phyloP scores from a whole-genome alignment of 768 basidiomycete species.

The Leccinum rimulosum region DNA sequence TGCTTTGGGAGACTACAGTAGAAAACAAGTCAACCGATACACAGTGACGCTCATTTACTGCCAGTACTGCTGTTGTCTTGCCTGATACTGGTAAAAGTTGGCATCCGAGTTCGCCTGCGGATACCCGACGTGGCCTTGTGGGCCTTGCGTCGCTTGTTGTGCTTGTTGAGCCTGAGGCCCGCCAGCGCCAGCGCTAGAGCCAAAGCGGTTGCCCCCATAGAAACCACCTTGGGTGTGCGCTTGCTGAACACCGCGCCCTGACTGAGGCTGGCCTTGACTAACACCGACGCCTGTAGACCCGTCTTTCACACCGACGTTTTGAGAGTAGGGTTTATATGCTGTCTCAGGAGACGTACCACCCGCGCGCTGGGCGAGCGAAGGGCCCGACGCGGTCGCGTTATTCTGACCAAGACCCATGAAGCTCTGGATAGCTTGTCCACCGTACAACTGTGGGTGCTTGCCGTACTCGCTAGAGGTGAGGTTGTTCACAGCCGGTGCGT shows the following conservation, averaged over 20 bases:
- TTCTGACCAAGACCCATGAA: conserved; percentile 64
- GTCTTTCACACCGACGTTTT: conserved; percentile 54
- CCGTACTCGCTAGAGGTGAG: conserved; percentile 42
- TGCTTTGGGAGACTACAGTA: conserved; percentile 2
- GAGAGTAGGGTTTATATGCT: conserved; percentile 72
- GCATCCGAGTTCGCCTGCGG: conserved; percentile 57
- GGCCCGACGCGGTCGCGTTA: conserved; percentile 42
- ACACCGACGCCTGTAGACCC: conserved; percentile 47
- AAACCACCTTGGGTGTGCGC: conserved; percentile 43
- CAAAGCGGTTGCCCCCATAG: conserved; percentile 45
- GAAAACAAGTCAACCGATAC: background rate
- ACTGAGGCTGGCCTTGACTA: conserved; percentile 35
- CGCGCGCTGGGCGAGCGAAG: conserved; percentile 41
- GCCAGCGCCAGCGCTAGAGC: conserved; percentile 40
- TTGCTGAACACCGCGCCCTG: conserved; percentile 45
- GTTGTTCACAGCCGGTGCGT: conserved; percentile 42
- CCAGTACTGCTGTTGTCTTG: conserved; percentile 59
- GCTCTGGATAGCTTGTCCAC: conserved; percentile 61
- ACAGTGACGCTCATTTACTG: conserved; percentile 26
- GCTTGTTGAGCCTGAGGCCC: conserved; percentile 50
- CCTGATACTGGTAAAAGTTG: conserved; percentile 71
- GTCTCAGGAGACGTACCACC: conserved; percentile 65
- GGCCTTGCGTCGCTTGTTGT: conserved; percentile 34
- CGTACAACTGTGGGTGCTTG: conserved; percentile 46
- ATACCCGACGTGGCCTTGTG: conserved; percentile 47